Evolutionary conservation across 805 yeast genomes (phyloP), one percentile per base, ranked within the genome.

Genomic region (Nakazawaea molendinolei): DNA sequence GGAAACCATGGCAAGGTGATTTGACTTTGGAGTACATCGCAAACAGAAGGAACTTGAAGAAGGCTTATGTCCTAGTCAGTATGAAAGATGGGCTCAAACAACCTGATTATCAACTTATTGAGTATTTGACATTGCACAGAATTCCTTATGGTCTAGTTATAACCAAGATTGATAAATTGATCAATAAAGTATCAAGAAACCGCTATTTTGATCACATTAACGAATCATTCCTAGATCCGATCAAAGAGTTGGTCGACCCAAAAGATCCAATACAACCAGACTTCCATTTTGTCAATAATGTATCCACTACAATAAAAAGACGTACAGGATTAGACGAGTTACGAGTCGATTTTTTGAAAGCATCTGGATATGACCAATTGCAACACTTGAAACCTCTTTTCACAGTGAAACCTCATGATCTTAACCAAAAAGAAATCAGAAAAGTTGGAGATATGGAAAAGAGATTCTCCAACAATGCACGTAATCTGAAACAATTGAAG

Each of bases 141-240:
- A 63, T 77, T 4, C 76, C 83, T 1, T 85, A 79, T 55, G 90
- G 84, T 41, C 57, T 86, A 5, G 71, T 86, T 0, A 72, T 86
- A 53, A 86, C 94, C 18, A 86, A 86, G 48, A 71, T 79, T 31
- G 96, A 87, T 52, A 66, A 66, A 42, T 49, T 80, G 5, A 50
- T 54, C 12, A 35, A 48, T 8, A 56, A 52, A 23, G 31, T 43
- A 22, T 50, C 55, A 36, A 56, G 58, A 19, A 44, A 48, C 3
- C 27, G 36, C 3, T 39, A 60, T 34, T 50, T 60, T 19, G 49
- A 51, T n/a, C 52, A 55, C 4, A 52, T 79, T 3, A 58, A 67
- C n/a, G 50, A 54, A 2, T 49, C 59, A 9, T 48, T 75, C 16
- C 48, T 52, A n/a, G n/a, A n/a, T n/a, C n/a, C n/a, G n/a, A n/a